Base-by-base conservation (phyloP, 2,329 filamentous ascomycete species). In the Alternaria longipes region DNA sequence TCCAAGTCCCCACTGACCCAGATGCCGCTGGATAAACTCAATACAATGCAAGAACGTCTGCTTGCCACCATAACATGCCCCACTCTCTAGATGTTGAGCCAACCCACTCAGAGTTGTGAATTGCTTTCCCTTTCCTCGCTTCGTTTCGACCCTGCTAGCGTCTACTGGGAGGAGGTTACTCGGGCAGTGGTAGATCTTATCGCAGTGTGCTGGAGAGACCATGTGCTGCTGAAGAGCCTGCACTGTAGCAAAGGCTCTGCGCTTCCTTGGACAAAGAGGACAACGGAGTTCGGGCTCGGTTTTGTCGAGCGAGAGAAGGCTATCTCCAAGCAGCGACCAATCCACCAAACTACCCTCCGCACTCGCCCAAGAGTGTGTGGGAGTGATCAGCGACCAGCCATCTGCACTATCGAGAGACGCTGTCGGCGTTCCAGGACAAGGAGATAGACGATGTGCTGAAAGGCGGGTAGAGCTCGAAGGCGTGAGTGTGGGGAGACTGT, bases 71-170 rank as follows among this genome's bases (percentile, higher is more conserved):
- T 36, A 2, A 40, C 49, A 65, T 16, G 56, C 62, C 2, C 49
- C 62, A 8, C 34, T 47, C 49, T 65, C 59, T 18, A 62, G n/a
- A 38, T 65, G 56, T 38, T 62, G 52, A n/a, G 54, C 47, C 26
- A 66, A 45, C 1, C 64, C 58, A 49, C 57, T 54, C 5, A 64
- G 51, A 28, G 58, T 66, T 34, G 52, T 56, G 18, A 65, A 65
- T 8, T 50, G 49, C 59, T 52, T 65, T 49, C 36, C 26, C 30
- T 51, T 59, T 28, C 18, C 40, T 34, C 34, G 41, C 47, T 49
- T 47, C 32, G 11, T 36, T 42, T 32, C 8, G n/a, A 18, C 20
- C 32, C 16, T 55, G 34, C 12, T 56, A 18, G 41, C 40, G 26
- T 42, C 22, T 8, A 44, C 22, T 45, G 6, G 20, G 16, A 44